Conservation (phyloP, 768 basidiomycete genomes). For the Russula brevipes region DNA sequence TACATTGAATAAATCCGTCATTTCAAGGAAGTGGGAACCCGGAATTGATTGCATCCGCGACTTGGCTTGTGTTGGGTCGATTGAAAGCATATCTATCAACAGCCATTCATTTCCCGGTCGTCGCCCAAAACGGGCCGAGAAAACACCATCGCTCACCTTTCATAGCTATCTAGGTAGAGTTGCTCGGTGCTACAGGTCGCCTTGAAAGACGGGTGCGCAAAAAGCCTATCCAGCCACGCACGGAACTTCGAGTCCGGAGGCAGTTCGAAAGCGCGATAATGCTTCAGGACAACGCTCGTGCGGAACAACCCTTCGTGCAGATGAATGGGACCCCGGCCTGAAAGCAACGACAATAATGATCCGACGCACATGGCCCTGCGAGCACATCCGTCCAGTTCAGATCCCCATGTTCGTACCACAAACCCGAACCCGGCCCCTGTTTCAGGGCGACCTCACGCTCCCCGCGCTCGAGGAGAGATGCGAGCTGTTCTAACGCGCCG, state of each 20-base stretch:
- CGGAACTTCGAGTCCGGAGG: slow-evolving; percentile 45
- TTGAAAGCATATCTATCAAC: slow-evolving; percentile 64
- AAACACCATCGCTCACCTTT: slow-evolving; percentile 41
- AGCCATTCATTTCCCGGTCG: neutral
- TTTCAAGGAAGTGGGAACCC: slow-evolving; percentile 51
- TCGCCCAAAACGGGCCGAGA: too few relatives aligned
- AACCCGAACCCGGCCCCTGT: slow-evolving; percentile 36
- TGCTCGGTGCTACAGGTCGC: slow-evolving; percentile 66
- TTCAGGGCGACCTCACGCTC: neutral
- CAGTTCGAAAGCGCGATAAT: slow-evolving; percentile 63
- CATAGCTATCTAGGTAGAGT: slow-evolving; percentile 71
- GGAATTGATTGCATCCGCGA: slow-evolving; percentile 68
- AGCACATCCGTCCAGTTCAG: slow-evolving; percentile 63
- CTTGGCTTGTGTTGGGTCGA: slow-evolving; percentile 69
- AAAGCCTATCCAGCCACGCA: slow-evolving; percentile 49
- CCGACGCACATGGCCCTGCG: slow-evolving; percentile 58
- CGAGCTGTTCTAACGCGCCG: neutral
- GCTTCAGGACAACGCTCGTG: slow-evolving; percentile 54
- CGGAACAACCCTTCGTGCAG: slow-evolving; percentile 55
- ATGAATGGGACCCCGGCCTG: too few relatives aligned
- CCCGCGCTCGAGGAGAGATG: neutral
- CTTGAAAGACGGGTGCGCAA: slow-evolving; percentile 59
- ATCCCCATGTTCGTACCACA: slow-evolving; percentile 55
- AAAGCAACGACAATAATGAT: neutral
- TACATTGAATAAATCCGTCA: neutral